Evolutionary conservation across 2,329 filamentous ascomycete genomes (phyloP), one percentile per base, ranked within the genome.

Genomic region (Nakataea oryzae): DNA sequence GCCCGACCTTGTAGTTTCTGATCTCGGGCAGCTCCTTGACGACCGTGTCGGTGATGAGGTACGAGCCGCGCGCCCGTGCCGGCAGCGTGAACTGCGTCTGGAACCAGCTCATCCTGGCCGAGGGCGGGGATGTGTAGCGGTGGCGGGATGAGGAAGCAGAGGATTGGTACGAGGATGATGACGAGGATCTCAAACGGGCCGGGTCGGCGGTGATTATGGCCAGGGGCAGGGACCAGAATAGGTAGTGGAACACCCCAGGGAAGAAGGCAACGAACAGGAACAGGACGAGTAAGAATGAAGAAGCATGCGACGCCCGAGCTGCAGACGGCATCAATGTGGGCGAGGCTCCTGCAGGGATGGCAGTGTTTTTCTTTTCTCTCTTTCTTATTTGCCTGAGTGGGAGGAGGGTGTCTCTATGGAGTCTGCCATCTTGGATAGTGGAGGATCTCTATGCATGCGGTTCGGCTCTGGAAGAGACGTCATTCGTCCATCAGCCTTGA

Each of bases 21-120:
- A 97, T 83, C 75, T 97, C 92, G 4, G 93, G 93, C 0, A 97
- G 77, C 63, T 86, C 79, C 59, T 80, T 78, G 29, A 85, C 68
- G 62, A 97, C 83, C 61, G 87, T 80, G 73, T 93, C 86, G 60
- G 93, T 97, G 69, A 97, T 83, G 64, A 97, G 89, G 78, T 97
- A 97, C 61, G 86, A 91, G 73, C 95, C 95, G 64, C 93, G 87
- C 57, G 86, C 84, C 71, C 85, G 84, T 26, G 90, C 72, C 60
- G 91, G 90, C 17, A 97, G 86, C 1, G 86, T 85, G 76, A 97
- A 86, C 60, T 87, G 83, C 74, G 95, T 96, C 76, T 97, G 93
- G 69, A 82, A 85, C 90, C 91, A 96, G 65, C 86, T 90, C 84
- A 86, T 86, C 63, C 34, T 67, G 64, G 73, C 70, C 62, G 70